Percentiles rank a stretch among this genome's conserved stretches.
Conservation (phyloP, 768 basidiomycete species). For the Russula sp. region DNA sequence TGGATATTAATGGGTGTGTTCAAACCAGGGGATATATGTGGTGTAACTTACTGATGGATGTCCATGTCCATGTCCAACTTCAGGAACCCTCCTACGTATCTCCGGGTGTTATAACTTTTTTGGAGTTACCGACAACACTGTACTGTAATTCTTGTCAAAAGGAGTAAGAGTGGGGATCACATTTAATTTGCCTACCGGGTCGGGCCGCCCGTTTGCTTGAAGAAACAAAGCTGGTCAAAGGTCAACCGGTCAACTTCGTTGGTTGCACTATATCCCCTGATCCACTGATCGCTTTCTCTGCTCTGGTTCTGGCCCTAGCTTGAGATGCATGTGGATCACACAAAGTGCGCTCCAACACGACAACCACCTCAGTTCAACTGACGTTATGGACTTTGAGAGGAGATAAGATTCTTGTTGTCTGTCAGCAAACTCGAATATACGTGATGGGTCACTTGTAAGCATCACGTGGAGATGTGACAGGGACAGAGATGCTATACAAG, state of each 20-base stretch:
- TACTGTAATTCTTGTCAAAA: background rate
- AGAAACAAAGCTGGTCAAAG: background rate
- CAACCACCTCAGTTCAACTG: background rate
- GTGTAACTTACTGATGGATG: background rate
- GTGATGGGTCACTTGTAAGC: background rate
- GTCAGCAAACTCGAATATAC: no score
- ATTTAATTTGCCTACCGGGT: background rate
- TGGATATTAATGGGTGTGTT: conserved; percentile 19
- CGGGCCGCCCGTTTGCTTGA: background rate
- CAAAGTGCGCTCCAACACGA: background rate
- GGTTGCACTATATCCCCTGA: no score
- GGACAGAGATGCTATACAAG: background rate
- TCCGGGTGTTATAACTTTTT: conserved; percentile 14
- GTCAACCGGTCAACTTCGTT: no score
- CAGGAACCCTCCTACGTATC: conserved; percentile 16
- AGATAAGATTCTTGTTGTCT: background rate
- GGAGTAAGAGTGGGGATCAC: conserved; percentile 12
- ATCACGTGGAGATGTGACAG: conserved; percentile 1
- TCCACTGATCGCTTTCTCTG: background rate
- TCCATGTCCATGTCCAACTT: background rate
- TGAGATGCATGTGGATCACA: background rate
- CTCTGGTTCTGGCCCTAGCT: background rate
- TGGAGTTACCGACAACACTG: background rate
- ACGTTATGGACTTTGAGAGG: background rate
- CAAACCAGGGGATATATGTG: background rate